A percentile compares a stretch with the other conserved stretches of the same genome.
phyloP scores from a whole-genome alignment of 2,329 filamentous ascomycete species.

The Xylaria sp. region DNA sequence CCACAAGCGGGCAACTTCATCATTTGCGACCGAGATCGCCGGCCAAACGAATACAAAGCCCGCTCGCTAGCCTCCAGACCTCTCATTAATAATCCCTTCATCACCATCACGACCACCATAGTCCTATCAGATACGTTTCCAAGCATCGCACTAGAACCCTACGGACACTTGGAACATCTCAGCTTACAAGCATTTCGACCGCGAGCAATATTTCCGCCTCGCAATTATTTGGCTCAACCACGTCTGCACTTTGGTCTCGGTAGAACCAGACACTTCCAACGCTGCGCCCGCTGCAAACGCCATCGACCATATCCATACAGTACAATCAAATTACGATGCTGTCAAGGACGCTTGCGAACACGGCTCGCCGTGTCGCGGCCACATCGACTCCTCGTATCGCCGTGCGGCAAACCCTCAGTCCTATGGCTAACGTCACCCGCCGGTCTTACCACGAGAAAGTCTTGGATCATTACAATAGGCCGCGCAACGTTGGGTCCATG shows the following conservation, averaged over 20 bases:
- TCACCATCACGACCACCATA: slow-evolving; percentile 18
- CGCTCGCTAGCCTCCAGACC: slow-evolving; percentile 33
- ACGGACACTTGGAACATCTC: background rate
- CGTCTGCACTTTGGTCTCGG: slow-evolving; percentile 6
- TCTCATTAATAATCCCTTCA: slow-evolving; percentile 19
- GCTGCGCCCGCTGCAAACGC: background rate
- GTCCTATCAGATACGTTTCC: slow-evolving; percentile 7
- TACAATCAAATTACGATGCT: slow-evolving; percentile 54
- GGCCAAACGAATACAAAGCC: slow-evolving; percentile 43
- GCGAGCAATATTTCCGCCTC: slow-evolving; percentile 16
- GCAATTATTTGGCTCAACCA: background rate
- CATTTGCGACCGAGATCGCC: slow-evolving; percentile 51
- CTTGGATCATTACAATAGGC: slow-evolving; percentile 84
- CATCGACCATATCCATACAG: slow-evolving; percentile 11
- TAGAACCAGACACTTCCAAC: slow-evolving; percentile 9
- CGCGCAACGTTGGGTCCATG: slow-evolving; percentile 83
- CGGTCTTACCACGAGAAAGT: slow-evolving; percentile 68
- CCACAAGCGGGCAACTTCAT: slow-evolving; percentile 38
- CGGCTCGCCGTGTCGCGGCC: slow-evolving; percentile 57
- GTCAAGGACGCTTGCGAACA: slow-evolving; percentile 55
- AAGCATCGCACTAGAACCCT: slow-evolving; percentile 3
- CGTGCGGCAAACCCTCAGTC: slow-evolving; percentile 56
- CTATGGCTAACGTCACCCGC: slow-evolving; percentile 54
- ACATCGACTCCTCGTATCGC: slow-evolving; percentile 55
- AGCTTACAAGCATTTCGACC: slow-evolving; percentile 4